phyloP scores from a whole-genome alignment of 2,329 filamentous ascomycete genomes.

The Beauveria sp. region DNA sequence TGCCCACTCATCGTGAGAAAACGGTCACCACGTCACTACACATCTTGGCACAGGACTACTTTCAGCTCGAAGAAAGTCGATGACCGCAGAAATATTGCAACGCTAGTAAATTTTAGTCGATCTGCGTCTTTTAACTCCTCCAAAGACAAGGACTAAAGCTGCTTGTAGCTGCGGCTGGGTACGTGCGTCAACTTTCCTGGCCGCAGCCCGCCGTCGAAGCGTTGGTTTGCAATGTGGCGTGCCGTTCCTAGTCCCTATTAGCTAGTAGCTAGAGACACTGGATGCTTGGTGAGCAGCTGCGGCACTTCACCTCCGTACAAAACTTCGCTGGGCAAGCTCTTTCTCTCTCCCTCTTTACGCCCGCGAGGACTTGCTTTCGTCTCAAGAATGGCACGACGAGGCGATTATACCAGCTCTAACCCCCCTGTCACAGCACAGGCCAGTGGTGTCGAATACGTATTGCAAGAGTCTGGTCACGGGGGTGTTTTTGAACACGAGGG shows the following conservation, averaged over 20 bases:
- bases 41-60: neutral
- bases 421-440: neutral
- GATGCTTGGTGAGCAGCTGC: neutral
- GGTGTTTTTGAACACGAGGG: neutral
- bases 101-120: too few species aligned
- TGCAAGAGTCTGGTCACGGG: neutral
- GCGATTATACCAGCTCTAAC: neutral
- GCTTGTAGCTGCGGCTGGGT: too few species aligned
- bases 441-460: neutral
- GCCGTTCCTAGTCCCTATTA: neutral
- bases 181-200: neutral
- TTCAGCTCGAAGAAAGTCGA: neutral
- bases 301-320: neutral
- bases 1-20: neutral
- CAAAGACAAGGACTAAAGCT: neutral
- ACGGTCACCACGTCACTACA: neutral
- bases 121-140: too few species aligned
- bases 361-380: neutral
- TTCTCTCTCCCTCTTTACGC: neutral
- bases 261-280: neutral
- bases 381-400: neutral
- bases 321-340: neutral
- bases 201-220: constrained; percentile 6
- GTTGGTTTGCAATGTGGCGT: constrained; percentile 12
- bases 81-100: neutral